Evolutionary conservation across 495 filamentous ascomycete species (phyloP).

Genomic region (Geoglossum glabrum): DNA sequence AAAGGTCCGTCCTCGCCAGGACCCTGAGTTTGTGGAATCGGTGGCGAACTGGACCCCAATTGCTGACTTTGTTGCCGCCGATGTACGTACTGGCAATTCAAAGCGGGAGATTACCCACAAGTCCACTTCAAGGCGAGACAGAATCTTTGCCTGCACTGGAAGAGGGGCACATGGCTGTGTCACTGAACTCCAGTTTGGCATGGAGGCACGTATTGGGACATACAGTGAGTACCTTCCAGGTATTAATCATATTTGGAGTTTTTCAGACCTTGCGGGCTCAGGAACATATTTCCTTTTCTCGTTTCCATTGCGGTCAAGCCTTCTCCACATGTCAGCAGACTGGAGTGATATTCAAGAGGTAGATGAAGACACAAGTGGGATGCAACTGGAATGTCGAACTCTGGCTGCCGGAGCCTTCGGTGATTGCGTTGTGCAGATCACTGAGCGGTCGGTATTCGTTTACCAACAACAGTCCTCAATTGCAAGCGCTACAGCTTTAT

Average conservation of each 20-base stretch:
- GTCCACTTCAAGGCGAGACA: conserved; percentile 15
- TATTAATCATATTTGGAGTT: conserved; percentile 1
- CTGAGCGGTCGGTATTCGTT: conserved; percentile 19
- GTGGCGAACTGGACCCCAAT: conserved; percentile 73
- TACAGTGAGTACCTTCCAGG: conserved; percentile 3
- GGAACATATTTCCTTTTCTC: conserved; percentile 3
- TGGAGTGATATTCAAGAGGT: background rate
- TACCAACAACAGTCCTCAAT: conserved; percentile 1
- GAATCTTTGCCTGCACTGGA: conserved; percentile 38
- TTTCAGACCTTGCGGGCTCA: background rate
- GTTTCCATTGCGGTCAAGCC: conserved; percentile 3
- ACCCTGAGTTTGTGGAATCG: conserved; percentile 28
- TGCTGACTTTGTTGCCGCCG: conserved; percentile 29
- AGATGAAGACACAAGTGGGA: conserved; percentile 2
- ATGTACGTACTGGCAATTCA: conserved; percentile 2
- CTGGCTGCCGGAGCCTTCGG: conserved; percentile 28
- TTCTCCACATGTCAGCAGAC: conserved; percentile 2
- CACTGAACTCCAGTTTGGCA: conserved; percentile 48
- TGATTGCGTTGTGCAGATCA: conserved; percentile 34
- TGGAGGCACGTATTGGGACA: conserved; percentile 40
- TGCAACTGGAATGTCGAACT: conserved; percentile 17
- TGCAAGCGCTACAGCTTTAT: background rate
- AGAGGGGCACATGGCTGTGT: conserved; percentile 38
- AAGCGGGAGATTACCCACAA: background rate
- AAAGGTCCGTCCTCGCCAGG: conserved; percentile 22